phyloP scores from a whole-genome alignment of 208 protist genomes.

The Tritrichomonas foetus region DNA sequence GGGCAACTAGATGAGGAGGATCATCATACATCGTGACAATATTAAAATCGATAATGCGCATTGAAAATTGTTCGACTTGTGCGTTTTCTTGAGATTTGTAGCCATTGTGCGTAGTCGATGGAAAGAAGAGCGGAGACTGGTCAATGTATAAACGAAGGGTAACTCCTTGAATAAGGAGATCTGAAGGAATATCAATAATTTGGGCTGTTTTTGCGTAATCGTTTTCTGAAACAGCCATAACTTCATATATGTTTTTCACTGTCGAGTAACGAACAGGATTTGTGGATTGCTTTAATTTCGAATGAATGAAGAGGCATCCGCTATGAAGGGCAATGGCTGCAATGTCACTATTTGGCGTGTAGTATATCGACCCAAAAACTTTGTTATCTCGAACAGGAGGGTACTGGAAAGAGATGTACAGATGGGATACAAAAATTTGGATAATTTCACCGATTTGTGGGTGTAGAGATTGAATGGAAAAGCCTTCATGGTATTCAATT shows the following conservation, averaged over 20 bases:
- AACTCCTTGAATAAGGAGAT: not conserved
- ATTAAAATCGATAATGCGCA: not conserved
- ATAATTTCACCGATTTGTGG: not conserved
- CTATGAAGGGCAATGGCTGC: not conserved
- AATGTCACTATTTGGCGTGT: not conserved
- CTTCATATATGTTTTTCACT: not conserved
- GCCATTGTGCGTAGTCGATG: not conserved
- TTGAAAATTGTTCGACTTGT: not conserved
- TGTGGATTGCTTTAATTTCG: not conserved
- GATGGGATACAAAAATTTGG: not conserved
- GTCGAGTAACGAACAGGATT: not conserved
- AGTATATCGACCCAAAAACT: not conserved
- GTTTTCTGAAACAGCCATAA: not conserved
- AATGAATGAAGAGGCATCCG: not conserved
- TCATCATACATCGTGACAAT: conserved; percentile 11
- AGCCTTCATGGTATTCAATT: not conserved
- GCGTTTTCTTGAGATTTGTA: not conserved
- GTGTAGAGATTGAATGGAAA: not conserved
- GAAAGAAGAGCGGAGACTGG: not conserved
- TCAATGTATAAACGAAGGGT: not conserved
- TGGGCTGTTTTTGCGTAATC: not conserved
- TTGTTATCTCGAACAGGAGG: no score
- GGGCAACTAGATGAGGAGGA: not conserved
- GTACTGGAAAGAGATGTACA: no score
- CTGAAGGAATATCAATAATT: conserved; percentile 10